Conservation (phyloP, 148 eudicot genomes). For the Mesembryanthemum crystallinum region DNA sequence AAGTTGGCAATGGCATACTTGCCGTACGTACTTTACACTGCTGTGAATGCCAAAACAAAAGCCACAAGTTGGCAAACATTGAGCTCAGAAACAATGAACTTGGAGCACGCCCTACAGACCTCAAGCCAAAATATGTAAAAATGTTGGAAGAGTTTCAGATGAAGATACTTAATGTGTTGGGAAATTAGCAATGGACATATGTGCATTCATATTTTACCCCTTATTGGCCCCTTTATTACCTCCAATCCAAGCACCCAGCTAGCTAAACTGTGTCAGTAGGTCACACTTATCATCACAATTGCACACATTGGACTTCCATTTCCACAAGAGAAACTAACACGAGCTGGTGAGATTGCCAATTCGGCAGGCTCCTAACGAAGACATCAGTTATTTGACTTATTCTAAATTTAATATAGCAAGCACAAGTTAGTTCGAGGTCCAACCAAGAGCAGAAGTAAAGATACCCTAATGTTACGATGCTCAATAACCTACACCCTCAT, state of each 20-base stretch:
- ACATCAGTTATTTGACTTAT: background rate
- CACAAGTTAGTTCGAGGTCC: background rate
- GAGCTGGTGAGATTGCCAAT: background rate
- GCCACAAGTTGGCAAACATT: background rate
- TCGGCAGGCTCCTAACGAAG: background rate
- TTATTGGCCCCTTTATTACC: background rate
- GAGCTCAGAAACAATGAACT: conserved; percentile 35
- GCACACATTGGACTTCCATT: background rate
- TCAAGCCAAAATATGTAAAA: too few species aligned
- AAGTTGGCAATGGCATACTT: background rate
- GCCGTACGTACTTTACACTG: background rate
- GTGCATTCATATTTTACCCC: background rate
- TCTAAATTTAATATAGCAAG: background rate
- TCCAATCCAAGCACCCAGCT: background rate
- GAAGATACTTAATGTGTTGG: background rate
- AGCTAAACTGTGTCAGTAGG: background rate
- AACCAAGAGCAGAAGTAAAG: background rate
- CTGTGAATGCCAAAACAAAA: background rate
- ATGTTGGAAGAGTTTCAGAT: background rate
- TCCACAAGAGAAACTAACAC: background rate
- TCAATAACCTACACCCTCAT: background rate
- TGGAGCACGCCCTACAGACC: background rate
- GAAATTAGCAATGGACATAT: background rate
- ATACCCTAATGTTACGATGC: background rate
- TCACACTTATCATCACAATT: background rate